phyloP scores from a whole-genome alignment of 2,329 filamentous ascomycete species.

The Dothistroma septosporum region DNA sequence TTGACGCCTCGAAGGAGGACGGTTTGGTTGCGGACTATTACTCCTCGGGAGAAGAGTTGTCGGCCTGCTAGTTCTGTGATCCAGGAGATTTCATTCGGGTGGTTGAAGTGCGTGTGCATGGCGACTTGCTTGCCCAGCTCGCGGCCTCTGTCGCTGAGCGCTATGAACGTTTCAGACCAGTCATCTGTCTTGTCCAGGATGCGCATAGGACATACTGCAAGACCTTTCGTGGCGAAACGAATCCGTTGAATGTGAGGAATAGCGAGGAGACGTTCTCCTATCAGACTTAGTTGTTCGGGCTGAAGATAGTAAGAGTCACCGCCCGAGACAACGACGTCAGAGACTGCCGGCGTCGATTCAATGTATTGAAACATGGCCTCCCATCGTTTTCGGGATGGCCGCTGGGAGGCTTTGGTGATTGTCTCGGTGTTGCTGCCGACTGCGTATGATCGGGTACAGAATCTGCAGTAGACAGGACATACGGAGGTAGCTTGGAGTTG shows the following conservation, averaged over 20 bases:
- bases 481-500: conserved; percentile 51
- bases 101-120: conserved; percentile 63
- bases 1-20: conserved; percentile 59
- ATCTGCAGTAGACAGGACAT: conserved; percentile 61
- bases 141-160: conserved; percentile 50
- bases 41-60: conserved; percentile 48
- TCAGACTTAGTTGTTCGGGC: conserved; percentile 50
- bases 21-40: conserved; percentile 58
- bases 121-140: conserved; percentile 56
- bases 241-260: conserved; percentile 58
- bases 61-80: conserved; percentile 51
- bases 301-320: conserved; percentile 59
- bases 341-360: conserved; percentile 45
- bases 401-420: conserved; percentile 38
- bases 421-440: conserved; percentile 54
- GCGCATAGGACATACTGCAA: conserved; percentile 56
- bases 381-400: conserved; percentile 47
- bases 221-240: conserved; percentile 59
- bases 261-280: conserved; percentile 53
- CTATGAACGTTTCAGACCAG: conserved; percentile 53
- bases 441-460: conserved; percentile 58
- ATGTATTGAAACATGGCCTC: conserved; percentile 57
- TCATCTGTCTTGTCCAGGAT: conserved; percentile 51
- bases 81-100: conserved; percentile 60
- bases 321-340: conserved; percentile 60